Conservation (phyloP, 768 basidiomycete species). For the Pisolithus tinctorius region DNA sequence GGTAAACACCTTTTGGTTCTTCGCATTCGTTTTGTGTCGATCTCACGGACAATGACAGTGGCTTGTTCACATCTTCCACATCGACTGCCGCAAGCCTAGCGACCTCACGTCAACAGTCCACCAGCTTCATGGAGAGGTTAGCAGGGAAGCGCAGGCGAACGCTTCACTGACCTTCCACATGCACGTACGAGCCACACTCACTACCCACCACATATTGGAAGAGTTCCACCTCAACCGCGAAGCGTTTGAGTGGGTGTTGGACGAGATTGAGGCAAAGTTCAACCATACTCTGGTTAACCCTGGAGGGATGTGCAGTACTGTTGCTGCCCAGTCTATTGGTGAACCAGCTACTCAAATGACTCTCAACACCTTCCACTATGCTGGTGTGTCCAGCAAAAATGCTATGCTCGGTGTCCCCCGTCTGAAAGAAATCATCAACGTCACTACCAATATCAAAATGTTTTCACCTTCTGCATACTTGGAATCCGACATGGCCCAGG, state of each 20-base stretch:
- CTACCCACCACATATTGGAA: slow-evolving; percentile 81
- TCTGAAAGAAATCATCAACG: too few relatives aligned
- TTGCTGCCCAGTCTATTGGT: slow-evolving; percentile 90
- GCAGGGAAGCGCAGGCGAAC: too few relatives aligned
- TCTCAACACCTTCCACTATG: too few relatives aligned
- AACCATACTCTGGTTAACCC: slow-evolving; percentile 58
- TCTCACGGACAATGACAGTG: slow-evolving; percentile 74
- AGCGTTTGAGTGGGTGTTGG: background rate
- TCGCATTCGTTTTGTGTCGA: slow-evolving; percentile 45
- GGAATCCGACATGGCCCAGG: too few relatives aligned
- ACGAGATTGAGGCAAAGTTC: too few relatives aligned
- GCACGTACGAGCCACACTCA: slow-evolving; percentile 86
- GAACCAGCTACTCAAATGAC: too few relatives aligned
- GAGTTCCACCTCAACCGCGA: slow-evolving; percentile 82
- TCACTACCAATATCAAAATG: too few relatives aligned
- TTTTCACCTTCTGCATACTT: too few relatives aligned
- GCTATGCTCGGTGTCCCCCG: too few relatives aligned
- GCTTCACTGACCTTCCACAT: slow-evolving; percentile 32
- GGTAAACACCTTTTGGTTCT: too few relatives aligned
- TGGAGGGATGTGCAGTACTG: slow-evolving; percentile 98
- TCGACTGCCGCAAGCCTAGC: slow-evolving; percentile 87
- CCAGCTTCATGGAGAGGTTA: slow-evolving; percentile 44
- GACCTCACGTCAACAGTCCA: slow-evolving; percentile 81
- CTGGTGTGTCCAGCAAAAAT: too few relatives aligned
- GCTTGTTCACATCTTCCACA: slow-evolving; percentile 96